Base-by-base conservation (phyloP, 192 early-diverging fungal genomes). In the Coemansia interrupta region DNA sequence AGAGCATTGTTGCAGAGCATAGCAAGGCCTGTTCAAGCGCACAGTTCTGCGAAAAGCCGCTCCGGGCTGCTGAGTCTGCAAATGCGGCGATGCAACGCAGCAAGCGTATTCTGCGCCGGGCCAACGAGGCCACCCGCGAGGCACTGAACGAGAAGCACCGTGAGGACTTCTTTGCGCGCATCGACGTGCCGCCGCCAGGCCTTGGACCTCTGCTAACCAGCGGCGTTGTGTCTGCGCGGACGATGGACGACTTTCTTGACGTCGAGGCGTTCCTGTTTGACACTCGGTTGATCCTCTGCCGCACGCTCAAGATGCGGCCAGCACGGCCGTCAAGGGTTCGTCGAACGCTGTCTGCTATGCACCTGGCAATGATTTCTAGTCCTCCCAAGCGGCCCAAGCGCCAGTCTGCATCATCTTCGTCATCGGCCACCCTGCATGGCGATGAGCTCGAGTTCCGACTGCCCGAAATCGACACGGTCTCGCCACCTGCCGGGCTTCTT, bases 121-220 rank as follows among this genome's bases (percentile, higher is more conserved):
- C 75, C 17, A 78, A 78, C 63, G 75, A 78, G 60, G 63, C 64
- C 15, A 68, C 75, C 0, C 56, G 75, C 18, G 75, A 78, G 60
- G 64, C 65, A 0, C 28, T 51, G 2, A 78, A 78, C 30, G 58
- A 78, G 39, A 42, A 23, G 5, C 56, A 61, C 23, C 20, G 57
- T 29, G 53, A 42, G 2, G 56, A 65, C 42, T 78, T 78, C 45
- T 66, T 59, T 30, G 66, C 62, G 8, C 68, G 75, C 46, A 22
- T 78, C 20, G 75, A 58, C 22, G 42, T 55, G 13, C 38, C 60
- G 17, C 39, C 57, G 28, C 28, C 52, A 17, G 39, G 55, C 22
- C 43, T 68, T 11, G 69, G 68, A 6, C 54, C 59, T 1, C 63
- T 71, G 3, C 52, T 78, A 43, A 64, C 66, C 23, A 64, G 64